These are phyloP conservation scores for Macrocystidia cucumis DNA, from an alignment of 1,284 basidiomycete species.

Conservation along the genomic window DNA sequence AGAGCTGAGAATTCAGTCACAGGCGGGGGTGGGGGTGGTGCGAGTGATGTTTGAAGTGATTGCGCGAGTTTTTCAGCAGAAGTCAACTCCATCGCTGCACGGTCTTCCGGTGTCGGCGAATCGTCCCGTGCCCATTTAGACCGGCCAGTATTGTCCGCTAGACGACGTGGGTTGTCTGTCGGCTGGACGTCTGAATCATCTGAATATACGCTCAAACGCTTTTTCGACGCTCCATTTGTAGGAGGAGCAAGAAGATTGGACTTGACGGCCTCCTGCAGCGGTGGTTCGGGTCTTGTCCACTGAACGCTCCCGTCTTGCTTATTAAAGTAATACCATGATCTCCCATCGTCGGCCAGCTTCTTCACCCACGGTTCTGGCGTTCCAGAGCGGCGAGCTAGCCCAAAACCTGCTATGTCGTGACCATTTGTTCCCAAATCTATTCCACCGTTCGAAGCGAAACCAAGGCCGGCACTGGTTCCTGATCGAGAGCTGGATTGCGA, in stretches of 20 bases:
- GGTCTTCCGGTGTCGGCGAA: slow-evolving; percentile 15
- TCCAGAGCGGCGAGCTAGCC: slow-evolving; percentile 44
- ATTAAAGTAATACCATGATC: slow-evolving; percentile 77
- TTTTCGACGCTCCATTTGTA: too few relatives aligned
- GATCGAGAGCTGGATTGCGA: slow-evolving; percentile 49
- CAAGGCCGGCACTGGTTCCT: slow-evolving; percentile 43
- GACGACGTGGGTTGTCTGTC: slow-evolving; percentile 26
- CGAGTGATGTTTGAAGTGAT: slow-evolving; percentile 53
- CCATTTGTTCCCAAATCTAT: slow-evolving; percentile 19
- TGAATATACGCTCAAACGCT: slow-evolving; percentile 60
- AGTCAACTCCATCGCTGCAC: slow-evolving; percentile 38
- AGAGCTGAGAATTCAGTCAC: slow-evolving; percentile 51
- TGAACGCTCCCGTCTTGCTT: slow-evolving; percentile 58
- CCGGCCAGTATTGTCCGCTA: slow-evolving; percentile 21
- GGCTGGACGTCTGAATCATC: slow-evolving; percentile 72
- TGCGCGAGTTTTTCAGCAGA: slow-evolving; percentile 62
- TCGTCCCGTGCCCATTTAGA: slow-evolving; percentile 10
- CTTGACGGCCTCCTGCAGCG: slow-evolving; percentile 22
- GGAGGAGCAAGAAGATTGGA: too few relatives aligned
- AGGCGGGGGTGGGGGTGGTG: slow-evolving; percentile 47
- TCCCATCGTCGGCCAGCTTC: slow-evolving; percentile 78
- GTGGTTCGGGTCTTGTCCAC: slow-evolving; percentile 57
- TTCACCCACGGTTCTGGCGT: slow-evolving; percentile 77
- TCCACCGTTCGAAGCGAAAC: slow-evolving; percentile 29
- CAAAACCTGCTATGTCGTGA: slow-evolving; percentile 46